Evolutionary conservation across 495 filamentous ascomycete species (phyloP).

Genomic region (Neurospora sp.): DNA sequence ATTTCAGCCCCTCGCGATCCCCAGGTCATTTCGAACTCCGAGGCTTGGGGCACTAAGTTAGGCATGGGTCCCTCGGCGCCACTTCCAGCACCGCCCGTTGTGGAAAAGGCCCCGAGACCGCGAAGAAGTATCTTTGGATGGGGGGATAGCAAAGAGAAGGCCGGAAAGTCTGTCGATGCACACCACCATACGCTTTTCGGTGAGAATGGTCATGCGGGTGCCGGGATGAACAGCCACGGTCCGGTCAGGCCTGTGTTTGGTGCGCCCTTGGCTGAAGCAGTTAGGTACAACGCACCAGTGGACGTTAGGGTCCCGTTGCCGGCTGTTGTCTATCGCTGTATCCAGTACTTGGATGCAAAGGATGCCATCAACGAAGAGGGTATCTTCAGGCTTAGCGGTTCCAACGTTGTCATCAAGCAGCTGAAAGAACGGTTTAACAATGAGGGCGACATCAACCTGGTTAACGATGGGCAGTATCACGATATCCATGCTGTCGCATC

Average conservation of each 20-base stretch:
- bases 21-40: constrained; percentile 74
- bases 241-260: constrained; percentile 73
- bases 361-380: constrained; percentile 81
- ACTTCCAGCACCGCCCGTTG: constrained; percentile 39
- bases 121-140: constrained; percentile 86
- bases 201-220: constrained; percentile 11
- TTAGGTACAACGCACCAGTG: constrained; percentile 62
- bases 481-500: constrained; percentile 96
- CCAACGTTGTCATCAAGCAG: constrained; percentile 85
- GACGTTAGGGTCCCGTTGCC: constrained; percentile 67
- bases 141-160: constrained; percentile 37
- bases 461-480: constrained; percentile 75
- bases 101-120: constrained; percentile 71
- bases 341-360: constrained; percentile 84
- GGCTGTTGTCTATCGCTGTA: constrained; percentile 93
- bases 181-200: constrained; percentile 39
- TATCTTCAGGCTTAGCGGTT: constrained; percentile 92
- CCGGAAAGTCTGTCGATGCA: constrained; percentile 37
- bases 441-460: constrained; percentile 85
- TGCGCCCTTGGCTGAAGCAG: constrained; percentile 75
- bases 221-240: constrained; percentile 34
- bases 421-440: constrained; percentile 86
- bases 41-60: constrained; percentile 73
- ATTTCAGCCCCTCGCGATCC: constrained; percentile 89
- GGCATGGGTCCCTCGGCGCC: constrained; percentile 15